A percentile compares a stretch with the other conserved stretches of the same genome.
Evolutionary conservation across 2,329 filamentous ascomycete genomes (phyloP).

Genomic region (Colletotrichum australisinense): DNA sequence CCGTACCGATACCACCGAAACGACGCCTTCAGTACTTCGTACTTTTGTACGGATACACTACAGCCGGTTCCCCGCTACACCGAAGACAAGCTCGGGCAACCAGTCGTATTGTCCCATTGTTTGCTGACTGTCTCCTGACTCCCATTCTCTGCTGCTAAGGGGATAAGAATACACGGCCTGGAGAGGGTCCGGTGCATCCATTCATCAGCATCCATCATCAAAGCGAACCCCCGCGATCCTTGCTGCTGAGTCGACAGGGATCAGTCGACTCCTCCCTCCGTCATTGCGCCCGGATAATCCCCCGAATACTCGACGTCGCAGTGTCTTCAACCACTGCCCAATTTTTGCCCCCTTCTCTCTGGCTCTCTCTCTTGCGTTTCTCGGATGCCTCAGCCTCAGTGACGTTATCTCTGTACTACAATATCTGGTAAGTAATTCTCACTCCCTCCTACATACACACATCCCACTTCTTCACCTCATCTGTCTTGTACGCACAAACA

Average conservation of each 20-base stretch:
- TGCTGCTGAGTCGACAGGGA: constrained; percentile 25
- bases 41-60: neutral
- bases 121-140: constrained; percentile 12
- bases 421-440: constrained; percentile 10
- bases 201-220: constrained; percentile 19
- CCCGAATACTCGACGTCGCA: constrained; percentile 20
- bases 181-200: constrained; percentile 12
- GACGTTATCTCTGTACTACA: constrained; percentile 24
- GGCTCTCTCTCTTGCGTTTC: neutral
- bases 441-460: neutral
- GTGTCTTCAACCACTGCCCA: constrained; percentile 19
- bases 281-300: constrained; percentile 32
- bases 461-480: neutral
- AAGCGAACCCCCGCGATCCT: constrained; percentile 29
- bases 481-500: neutral
- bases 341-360: constrained; percentile 12
- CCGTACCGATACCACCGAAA: constrained; percentile 4
- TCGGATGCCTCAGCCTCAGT: constrained; percentile 19
- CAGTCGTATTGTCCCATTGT: constrained; percentile 11
- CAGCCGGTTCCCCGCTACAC: neutral
- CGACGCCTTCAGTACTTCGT: neutral
- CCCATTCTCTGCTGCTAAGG: neutral
- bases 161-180: constrained; percentile 7
- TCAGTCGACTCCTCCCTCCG: constrained; percentile 24
- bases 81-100: constrained; percentile 18